Base-by-base conservation (phyloP, 805 yeast species). In the Monosporozyma servazzii region DNA sequence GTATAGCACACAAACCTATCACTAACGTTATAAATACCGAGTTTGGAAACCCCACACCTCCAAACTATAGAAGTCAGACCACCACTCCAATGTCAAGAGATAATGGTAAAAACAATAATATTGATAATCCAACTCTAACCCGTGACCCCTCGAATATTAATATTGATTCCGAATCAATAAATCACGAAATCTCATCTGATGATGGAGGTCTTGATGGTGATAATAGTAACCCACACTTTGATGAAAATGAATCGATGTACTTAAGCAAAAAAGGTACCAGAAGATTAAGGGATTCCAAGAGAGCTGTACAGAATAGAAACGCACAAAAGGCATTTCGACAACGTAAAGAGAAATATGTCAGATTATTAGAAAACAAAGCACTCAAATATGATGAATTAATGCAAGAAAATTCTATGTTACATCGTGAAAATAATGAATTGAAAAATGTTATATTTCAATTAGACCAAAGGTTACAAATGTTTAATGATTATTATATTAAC, bases 271-370 rank as follows among this genome's bases (percentile, higher is more conserved):
- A 29, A 45, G 41, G 46, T 23, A 37, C 40, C 11, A 40, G 45
- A 30, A 47, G 45, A 23, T n/a, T 46, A 33, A 52, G 56, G 20
- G 76, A 75, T 51, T 78, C 91, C 39, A 87, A 86, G 67, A 79
- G 97, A 56, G 96, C 96, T 2, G 88, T 83, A 5, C 97, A 90
- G 70, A 89, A 89, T 71, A 75, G 96, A 62, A 83, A 80, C 53
- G 96, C 96, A 4, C 97, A 89, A 69, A 79, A 87, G 59, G 95
- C 96, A 8, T 89, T 89, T 71, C 77, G 97, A 62, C 82, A 81
- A 65, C 76, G 96, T 54, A 85, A 86, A 63, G 96, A 88, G 60
- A 76, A 79, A 51, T 82, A 87, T 62, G 80, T 89, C 57, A 83
- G 82, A 66, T 90, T 87, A 45, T 73, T 89, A 51, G 96, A 89